Evolutionary conservation across 1,139 yeast species (phyloP), one percentile per base, ranked within the genome.

Genomic region (Dujonia santamariae): DNA sequence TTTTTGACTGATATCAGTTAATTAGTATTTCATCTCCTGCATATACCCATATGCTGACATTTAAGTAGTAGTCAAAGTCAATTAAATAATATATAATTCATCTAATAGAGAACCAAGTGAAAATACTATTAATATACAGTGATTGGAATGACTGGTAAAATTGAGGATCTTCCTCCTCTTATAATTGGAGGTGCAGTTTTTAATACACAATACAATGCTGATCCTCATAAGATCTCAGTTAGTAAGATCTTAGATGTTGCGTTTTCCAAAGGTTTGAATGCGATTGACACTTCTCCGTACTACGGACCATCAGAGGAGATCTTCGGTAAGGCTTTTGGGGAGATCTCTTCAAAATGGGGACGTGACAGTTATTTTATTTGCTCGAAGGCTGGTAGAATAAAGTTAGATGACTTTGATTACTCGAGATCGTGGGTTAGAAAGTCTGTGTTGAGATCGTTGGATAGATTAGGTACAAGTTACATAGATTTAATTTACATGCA

Each of bases 281-380:
- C 95, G 2, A 64, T 90, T 28, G 97, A 92, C 53, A 87, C 96
- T 0, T 84, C 96, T 0, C 96, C 97, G 2, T 90, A 86, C 58
- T 90, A 90, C 52, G 97, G 97, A 0, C 88, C 88, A 0, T 85
- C 95, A 4, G 97, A 90, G 51, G 69, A 61, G 22, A 52, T 88
- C 18, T 56, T 86, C 3, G 97, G 97, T 1, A 44, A 65, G 7
- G 92, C 90, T 0, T 60, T 90, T 42, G 48, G 53, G 19, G 43
- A 64, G 7, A 50, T 80, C 26, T 46, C 50, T 4, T 47, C 50
- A 3, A 70, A 72, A 29, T 70, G 52, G 51, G 67, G 78, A 0
- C 70, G 97, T 39, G 80, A 81, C 6, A 52, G 68, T 14, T 84
- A 84, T 54, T 80, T 72, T 45, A 69, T 90, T 23, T 83, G 90